Conservation (phyloP, 768 basidiomycete species). For the Lactifluus rugatus region DNA sequence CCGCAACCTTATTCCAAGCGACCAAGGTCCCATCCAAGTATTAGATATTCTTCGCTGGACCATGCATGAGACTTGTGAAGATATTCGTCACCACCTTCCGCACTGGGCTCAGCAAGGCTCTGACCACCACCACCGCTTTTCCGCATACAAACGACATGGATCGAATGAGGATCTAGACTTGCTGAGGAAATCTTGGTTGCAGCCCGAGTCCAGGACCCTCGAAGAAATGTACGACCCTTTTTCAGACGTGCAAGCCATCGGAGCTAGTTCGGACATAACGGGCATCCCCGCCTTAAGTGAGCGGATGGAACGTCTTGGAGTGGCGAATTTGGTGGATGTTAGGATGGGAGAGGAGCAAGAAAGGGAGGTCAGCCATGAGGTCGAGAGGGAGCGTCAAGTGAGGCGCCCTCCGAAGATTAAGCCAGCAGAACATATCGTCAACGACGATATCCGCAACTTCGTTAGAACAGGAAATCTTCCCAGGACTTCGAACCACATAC, state of each 20-base stretch:
- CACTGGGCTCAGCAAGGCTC: slow-evolving; percentile 2
- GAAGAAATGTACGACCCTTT: neutral
- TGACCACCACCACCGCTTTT: neutral
- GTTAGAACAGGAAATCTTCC: too few relatives aligned
- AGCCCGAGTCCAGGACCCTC: neutral
- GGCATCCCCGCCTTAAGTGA: neutral
- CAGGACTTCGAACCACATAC: too few relatives aligned
- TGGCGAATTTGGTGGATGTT: neutral
- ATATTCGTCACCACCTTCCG: neutral
- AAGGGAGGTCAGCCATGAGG: neutral
- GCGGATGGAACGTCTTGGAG: neutral
- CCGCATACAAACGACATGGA: neutral
- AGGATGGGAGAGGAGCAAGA: slow-evolving; percentile 7
- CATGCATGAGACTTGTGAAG: slow-evolving; percentile 9
- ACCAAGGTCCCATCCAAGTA: neutral
- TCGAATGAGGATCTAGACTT: neutral
- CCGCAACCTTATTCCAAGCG: neutral
- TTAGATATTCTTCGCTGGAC: too few relatives aligned
- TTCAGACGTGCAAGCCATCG: too few relatives aligned
- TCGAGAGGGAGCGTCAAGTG: too few relatives aligned
- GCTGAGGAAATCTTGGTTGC: neutral
- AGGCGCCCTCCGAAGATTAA: neutral
- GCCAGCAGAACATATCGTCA: neutral
- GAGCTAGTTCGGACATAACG: neutral
- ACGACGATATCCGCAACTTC: too few relatives aligned